These are phyloP conservation scores for Phytophthora brassicae DNA, from an alignment of 352 stramenopile genomes.

Conservation along the genomic window DNA sequence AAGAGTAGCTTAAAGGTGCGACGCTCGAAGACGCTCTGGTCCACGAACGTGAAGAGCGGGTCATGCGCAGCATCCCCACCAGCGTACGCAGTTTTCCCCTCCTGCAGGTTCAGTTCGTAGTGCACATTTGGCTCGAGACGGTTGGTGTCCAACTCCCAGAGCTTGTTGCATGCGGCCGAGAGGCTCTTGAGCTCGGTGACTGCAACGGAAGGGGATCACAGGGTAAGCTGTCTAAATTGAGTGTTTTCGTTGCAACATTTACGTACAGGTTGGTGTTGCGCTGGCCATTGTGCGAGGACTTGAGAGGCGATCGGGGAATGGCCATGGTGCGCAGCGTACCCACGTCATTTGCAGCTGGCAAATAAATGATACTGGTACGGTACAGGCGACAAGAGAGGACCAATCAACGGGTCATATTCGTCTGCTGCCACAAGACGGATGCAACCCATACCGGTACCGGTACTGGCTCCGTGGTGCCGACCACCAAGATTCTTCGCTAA, in stretches of 20 bases:
- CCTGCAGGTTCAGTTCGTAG: slow-evolving; percentile 94
- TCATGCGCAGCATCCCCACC: slow-evolving; percentile 88
- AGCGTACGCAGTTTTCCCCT: slow-evolving; percentile 89
- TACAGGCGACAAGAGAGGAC: neutral
- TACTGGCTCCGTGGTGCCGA: no score
- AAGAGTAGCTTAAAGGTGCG: slow-evolving; percentile 92
- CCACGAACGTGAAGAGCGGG: slow-evolving; percentile 91
- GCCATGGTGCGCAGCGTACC: slow-evolving; percentile 14
- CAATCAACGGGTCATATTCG: neutral
- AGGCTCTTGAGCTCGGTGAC: slow-evolving; percentile 57
- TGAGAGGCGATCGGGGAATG: slow-evolving; percentile 25
- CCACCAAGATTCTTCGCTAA: neutral
- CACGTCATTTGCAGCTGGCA: slow-evolving; percentile 5
- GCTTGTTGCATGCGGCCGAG: slow-evolving; percentile 78
- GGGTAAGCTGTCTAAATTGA: no score
- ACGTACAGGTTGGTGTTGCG: slow-evolving; percentile 49
- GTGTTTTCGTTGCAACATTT: neutral
- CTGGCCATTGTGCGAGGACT: slow-evolving; percentile 36
- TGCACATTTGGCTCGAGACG: slow-evolving; percentile 86
- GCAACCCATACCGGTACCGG: no score
- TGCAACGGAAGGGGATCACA: no score
- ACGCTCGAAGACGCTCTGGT: slow-evolving; percentile 84
- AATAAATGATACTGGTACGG: neutral
- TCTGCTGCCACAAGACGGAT: neutral
- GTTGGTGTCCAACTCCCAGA: slow-evolving; percentile 91